Evolutionary conservation across 139 green algal species (phyloP).

Genomic region (Tetradesmus obliquus): DNA sequence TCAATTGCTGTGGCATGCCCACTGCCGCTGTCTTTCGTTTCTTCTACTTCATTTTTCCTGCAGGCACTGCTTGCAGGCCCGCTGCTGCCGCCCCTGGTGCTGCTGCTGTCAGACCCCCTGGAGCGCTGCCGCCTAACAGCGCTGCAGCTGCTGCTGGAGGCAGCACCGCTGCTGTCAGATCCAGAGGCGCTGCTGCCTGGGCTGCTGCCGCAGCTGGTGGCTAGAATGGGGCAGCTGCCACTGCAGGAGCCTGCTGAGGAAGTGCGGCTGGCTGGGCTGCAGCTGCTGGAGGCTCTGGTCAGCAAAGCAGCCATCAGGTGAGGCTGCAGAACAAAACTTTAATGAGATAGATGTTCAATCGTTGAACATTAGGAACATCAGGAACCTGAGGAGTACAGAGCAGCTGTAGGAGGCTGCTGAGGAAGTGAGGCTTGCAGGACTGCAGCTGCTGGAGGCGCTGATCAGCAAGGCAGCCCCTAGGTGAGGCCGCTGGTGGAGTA

Average conservation of each 20-base stretch:
- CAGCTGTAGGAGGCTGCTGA: conserved; percentile 74
- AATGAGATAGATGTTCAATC: no score
- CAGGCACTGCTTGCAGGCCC: conserved; percentile 63
- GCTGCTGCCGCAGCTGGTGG: conserved; percentile 66
- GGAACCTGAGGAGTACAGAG: neutral
- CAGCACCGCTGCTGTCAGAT: conserved; percentile 44
- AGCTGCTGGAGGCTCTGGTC: conserved; percentile 44
- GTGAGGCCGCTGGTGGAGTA: neutral
- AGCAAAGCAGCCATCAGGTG: neutral
- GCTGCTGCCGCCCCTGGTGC: conserved; percentile 66
- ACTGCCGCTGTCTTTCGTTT: no score
- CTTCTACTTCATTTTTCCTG: neutral
- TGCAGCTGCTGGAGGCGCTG: conserved; percentile 38
- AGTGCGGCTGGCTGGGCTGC: conserved; percentile 55
- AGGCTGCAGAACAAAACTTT: neutral
- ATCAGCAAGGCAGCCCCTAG: neutral
- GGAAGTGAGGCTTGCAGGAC: conserved; percentile 64
- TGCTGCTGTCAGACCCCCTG: conserved; percentile 66
- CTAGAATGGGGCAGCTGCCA: conserved; percentile 66
- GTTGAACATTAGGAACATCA: no score
- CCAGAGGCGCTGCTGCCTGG: conserved; percentile 59
- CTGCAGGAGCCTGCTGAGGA: conserved; percentile 76
- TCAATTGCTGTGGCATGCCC: no score
- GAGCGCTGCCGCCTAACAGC: conserved; percentile 63
- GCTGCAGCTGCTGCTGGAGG: conserved; percentile 57